These are phyloP conservation scores for Erythrobasidium hasegawianum DNA, from an alignment of 1,284 basidiomycete species.

Conservation along the genomic window DNA sequence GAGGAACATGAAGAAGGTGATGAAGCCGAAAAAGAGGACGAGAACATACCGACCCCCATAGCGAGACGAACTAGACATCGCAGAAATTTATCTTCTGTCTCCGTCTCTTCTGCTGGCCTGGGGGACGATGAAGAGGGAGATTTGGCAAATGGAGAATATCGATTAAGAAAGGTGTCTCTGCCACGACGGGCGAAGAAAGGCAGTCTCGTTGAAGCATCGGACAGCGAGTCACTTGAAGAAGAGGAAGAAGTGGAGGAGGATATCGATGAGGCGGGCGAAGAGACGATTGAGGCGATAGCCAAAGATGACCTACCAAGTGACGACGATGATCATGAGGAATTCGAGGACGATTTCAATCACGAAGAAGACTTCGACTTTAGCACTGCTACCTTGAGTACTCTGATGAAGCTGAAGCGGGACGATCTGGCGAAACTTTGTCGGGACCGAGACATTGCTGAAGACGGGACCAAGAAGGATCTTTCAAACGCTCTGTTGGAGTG, in stretches of 20 bases:
- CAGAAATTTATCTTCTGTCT: conserved; percentile 33
- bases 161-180: conserved; percentile 21
- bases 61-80: conserved; percentile 36
- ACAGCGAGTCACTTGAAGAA: conserved; percentile 34
- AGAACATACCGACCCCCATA: conserved; percentile 30
- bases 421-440: conserved; percentile 84
- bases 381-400: conserved; percentile 71
- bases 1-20: conserved; percentile 36
- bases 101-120: conserved; percentile 45
- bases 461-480: conserved; percentile 85
- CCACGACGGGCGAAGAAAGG: conserved; percentile 36
- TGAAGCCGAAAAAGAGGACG: conserved; percentile 42
- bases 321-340: conserved; percentile 40
- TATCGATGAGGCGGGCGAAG: conserved; percentile 39
- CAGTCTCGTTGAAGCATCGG: conserved; percentile 38
- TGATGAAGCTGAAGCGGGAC: conserved; percentile 74
- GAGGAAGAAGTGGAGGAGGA: conserved; percentile 47
- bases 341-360: conserved; percentile 44
- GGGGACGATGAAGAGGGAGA: conserved; percentile 50
- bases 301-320: conserved; percentile 26
- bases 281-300: neutral
- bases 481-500: conserved; percentile 81
- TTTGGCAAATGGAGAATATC: conserved; percentile 21
- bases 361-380: conserved; percentile 60
- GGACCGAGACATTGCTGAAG: conserved; percentile 64